Evolutionary conservation across 1,284 basidiomycete genomes (phyloP), one percentile per base, ranked within the genome.

Genomic region (Fomes fomentarius): DNA sequence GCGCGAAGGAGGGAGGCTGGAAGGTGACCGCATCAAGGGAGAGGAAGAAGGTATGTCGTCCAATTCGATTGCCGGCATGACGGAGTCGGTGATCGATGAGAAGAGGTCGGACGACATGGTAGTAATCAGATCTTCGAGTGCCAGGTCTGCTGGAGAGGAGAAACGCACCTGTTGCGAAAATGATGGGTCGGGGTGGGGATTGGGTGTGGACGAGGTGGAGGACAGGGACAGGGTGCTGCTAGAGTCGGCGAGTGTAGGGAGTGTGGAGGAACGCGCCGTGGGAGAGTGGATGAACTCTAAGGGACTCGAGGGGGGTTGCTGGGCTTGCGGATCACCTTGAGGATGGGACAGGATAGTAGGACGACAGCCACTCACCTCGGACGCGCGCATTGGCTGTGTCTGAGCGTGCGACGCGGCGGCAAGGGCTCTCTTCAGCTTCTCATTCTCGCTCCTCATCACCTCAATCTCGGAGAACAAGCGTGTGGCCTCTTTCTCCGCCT

Each of bases 91-190:
- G n/a, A n/a, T n/a, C n/a, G n/a, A n/a, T n/a, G n/a, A n/a, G n/a
- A n/a, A n/a, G n/a, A n/a, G n/a, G n/a, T n/a, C n/a, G n/a, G n/a
- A n/a, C n/a, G n/a, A n/a, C n/a, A n/a, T n/a, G n/a, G n/a, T n/a
- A n/a, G n/a, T n/a, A n/a, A n/a, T n/a, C n/a, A n/a, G n/a, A n/a
- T n/a, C n/a, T n/a, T n/a, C n/a, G n/a, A n/a, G n/a, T n/a, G n/a
- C n/a, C n/a, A n/a, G n/a, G n/a, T n/a, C n/a, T n/a, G n/a, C n/a
- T 19, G 44, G 21, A 1, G 46, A 49, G 9, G 54, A 50, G 4
- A 39, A 50, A 56, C 52, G 33, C 40, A 57, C 54, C 54, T 60
- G 49, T 52, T n/a, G n/a, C n/a, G n/a, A n/a, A n/a, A n/a, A n/a
- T n/a, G n/a, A n/a, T n/a, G n/a, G n/a, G 46, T 60, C 2, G 42